Percentiles rank a stretch among this genome's conserved stretches.
phyloP scores from a whole-genome alignment of 2,329 filamentous ascomycete species.

The Colletotrichum trifolii region DNA sequence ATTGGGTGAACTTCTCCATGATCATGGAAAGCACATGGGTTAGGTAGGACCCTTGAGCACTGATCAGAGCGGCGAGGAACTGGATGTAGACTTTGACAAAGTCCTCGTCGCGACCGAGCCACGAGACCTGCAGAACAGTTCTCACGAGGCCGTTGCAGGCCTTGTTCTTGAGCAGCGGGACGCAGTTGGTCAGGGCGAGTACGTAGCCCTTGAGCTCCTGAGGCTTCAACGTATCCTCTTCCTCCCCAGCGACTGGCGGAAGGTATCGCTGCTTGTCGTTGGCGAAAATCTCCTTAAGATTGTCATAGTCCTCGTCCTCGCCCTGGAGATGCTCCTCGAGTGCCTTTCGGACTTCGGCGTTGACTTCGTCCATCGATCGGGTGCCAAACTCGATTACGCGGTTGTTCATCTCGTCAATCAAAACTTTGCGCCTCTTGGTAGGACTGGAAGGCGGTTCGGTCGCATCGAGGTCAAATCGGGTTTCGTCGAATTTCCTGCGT shows the following conservation, averaged over 20 bases:
- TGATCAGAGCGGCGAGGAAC: conserved; percentile 79
- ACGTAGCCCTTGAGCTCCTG: conserved; percentile 71
- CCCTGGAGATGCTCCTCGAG: conserved; percentile 67
- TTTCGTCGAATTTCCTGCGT: conserved; percentile 57
- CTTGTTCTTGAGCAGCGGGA: conserved; percentile 68
- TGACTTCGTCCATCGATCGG: conserved; percentile 65
- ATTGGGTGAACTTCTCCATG: conserved; percentile 77
- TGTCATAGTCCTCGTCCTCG: conserved; percentile 70
- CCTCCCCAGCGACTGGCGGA: conserved; percentile 53
- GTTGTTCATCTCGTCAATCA: conserved; percentile 69
- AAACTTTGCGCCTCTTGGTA: conserved; percentile 66
- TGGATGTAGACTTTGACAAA: conserved; percentile 76
- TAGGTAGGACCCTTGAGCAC: conserved; percentile 84
- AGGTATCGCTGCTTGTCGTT: conserved; percentile 58
- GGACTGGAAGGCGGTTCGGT: conserved; percentile 54
- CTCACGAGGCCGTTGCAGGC: conserved; percentile 69
- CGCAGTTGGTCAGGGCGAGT: conserved; percentile 70
- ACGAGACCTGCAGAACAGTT: conserved; percentile 69
- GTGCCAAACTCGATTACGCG: conserved; percentile 65
- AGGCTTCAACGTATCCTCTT: conserved; percentile 58
- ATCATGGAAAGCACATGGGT: conserved; percentile 81
- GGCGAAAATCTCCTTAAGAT: conserved; percentile 68
- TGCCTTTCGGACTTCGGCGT: conserved; percentile 64
- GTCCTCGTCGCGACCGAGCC: conserved; percentile 72
- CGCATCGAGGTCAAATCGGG: conserved; percentile 51